Base-by-base conservation (phyloP, 345 rosid species). In the Leavenworthia alabamica region DNA sequence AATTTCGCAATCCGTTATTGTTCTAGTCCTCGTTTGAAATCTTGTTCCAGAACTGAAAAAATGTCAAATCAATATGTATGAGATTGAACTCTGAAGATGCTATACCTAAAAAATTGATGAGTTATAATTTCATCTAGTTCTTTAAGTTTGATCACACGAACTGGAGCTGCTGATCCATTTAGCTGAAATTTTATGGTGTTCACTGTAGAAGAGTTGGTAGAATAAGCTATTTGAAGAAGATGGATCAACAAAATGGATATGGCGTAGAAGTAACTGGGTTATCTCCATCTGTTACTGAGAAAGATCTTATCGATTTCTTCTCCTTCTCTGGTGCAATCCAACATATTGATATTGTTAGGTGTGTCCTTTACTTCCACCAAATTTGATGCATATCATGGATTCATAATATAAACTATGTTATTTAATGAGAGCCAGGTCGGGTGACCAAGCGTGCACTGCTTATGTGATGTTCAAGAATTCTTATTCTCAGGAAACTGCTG, bases 391-490 rank as follows among this genome's bases (percentile, higher is more conserved):
- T 60, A 19, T 40, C 12, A 2, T 44, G 28, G 56, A 22, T 56
- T 48, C 41, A 17, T 1, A 64, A 47, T 20, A 47, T 28, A 4
- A 59, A 9, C 23, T 37, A 0, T 45, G 63, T 36, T 22, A 5
- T 54, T 20, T 26, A 0, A 27, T 4, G 44, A 61, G 53, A 27
- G 15, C 5, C 8, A 71, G 75, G 60, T 71, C 65, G 9, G 75
- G 75, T 40, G 75, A 56, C 32, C 40, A 71, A 48, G 75, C 75
- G 0, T 63, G 75, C 4, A 78, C 92, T 17, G 95, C 79, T 10
- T 89, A 81, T 54, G 95, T 86, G 63, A 89, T 88, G 10, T 89
- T 89, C 82, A 83, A 62, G 48, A 81, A 89, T 65, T 80, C 97
- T 19, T 85, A 83, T 74, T 78, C 92, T 59, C 89, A 76, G 55